Base-by-base conservation (phyloP, 179 eudicot species). In the Sideroxylon spinosum region DNA sequence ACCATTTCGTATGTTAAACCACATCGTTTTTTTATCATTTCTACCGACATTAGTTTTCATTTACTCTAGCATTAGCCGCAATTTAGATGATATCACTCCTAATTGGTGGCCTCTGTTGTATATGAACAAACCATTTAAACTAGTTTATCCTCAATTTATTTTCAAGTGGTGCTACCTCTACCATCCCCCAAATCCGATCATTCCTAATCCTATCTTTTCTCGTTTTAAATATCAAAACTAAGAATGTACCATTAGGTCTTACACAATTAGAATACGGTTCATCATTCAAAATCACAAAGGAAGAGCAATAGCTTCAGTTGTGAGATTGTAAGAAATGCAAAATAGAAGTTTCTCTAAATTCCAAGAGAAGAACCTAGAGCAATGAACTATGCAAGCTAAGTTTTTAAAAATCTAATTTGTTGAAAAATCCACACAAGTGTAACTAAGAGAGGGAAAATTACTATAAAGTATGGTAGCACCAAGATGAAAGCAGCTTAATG, bases 321-420 rank as follows among this genome's bases (percentile, higher is more conserved):
- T 7, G 26, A 23, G 62, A 49, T 23, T 46, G 32, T 53, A 26
- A 73, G 7, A 17, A 9, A 4, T 25, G n/a, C 2, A 17, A 25
- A 16, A 71, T 17, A 52, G 62, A 53, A 52, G 22, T 71, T 71
- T 71, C 37, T 71, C 19, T 71, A 71, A 71, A 10, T 19, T 52
- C 49, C 25, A 73, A 73, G 20, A 17, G 26, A 28, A 55, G 48
- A 73, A 28, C 23, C 25, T 25, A 53, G 22, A 28, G 25, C 48
- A 56, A 55, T 19, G 46, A 73, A 66, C 32, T 23, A 62, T 7
- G 13, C 68, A 13, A 9, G 48, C 46, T 6, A 65, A 65, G 69
- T 65, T 63, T 63, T 63, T 9, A 63, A 63, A 22, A 63, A 25
- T 71, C 12, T 25, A 17, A 25, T 7, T 25, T 22, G 44, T 23